Evolutionary conservation across 495 filamentous ascomycete genomes (phyloP).

Genomic region (Annulohypoxylon nitens): DNA sequence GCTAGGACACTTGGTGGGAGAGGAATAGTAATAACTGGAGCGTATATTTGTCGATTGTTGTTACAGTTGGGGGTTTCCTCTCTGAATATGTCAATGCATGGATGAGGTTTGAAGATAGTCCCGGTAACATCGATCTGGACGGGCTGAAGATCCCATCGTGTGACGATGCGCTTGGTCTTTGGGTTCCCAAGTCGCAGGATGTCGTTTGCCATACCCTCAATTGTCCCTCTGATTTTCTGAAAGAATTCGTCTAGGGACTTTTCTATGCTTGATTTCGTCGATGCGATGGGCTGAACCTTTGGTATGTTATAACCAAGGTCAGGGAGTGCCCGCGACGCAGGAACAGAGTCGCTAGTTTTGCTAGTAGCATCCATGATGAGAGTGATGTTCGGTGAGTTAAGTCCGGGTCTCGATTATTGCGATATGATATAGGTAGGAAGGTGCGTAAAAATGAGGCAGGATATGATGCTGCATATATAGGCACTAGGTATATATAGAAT

Average conservation of each 20-base stretch:
- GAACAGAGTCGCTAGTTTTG: neutral
- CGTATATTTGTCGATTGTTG: neutral
- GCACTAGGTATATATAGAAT: neutral
- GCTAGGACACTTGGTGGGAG: neutral
- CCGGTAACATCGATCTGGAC: neutral
- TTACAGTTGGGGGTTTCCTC: neutral
- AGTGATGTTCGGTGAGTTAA: neutral
- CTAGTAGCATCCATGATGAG: neutral
- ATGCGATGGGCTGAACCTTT: neutral
- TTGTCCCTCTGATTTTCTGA: constrained; percentile 1
- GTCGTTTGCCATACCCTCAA: neutral
- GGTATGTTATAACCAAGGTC: neutral
- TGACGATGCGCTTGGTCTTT: neutral
- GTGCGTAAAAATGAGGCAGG: too few relatives aligned
- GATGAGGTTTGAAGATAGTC: neutral
- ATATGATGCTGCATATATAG: too few relatives aligned
- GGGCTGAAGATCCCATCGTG: neutral
- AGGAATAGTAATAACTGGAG: constrained; percentile 1
- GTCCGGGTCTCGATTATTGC: neutral
- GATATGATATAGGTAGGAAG: too few relatives aligned
- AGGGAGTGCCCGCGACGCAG: neutral
- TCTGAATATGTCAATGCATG: neutral
- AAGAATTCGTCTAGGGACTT: neutral
- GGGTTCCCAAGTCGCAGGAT: neutral
- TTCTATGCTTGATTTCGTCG: neutral